These are phyloP conservation scores for Hypoxylon sp. DNA, from an alignment of 2,329 filamentous ascomycete species.

Conservation along the genomic window DNA sequence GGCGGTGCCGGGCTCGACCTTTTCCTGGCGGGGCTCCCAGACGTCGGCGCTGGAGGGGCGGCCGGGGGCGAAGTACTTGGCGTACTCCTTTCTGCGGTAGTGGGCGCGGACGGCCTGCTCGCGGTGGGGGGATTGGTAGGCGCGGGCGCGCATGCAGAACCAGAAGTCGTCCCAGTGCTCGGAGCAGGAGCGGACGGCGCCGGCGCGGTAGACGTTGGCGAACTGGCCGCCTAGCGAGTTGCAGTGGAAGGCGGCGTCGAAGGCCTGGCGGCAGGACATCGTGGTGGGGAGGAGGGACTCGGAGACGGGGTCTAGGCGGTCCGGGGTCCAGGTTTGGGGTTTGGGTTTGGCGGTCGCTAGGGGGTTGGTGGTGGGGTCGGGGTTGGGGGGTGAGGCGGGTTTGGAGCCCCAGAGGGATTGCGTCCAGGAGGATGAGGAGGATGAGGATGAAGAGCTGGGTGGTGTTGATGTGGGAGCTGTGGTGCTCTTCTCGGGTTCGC, in stretches of 20 bases:
- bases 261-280: slow-evolving; percentile 91
- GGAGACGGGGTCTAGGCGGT: slow-evolving; percentile 62
- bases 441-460: neutral
- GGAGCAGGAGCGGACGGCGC: slow-evolving; percentile 79
- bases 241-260: slow-evolving; percentile 95
- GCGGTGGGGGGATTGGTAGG: slow-evolving; percentile 69
- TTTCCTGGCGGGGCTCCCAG: slow-evolving; percentile 80
- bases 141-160: slow-evolving; percentile 93
- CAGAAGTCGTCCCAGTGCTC: slow-evolving; percentile 95
- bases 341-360: slow-evolving; percentile 20
- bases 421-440: slow-evolving; percentile 40
- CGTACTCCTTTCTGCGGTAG: slow-evolving; percentile 74
- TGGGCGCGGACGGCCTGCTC: slow-evolving; percentile 73
- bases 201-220: slow-evolving; percentile 90
- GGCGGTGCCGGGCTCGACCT: slow-evolving; percentile 62
- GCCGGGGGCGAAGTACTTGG: slow-evolving; percentile 73
- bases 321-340: slow-evolving; percentile 11
- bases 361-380: slow-evolving; percentile 33
- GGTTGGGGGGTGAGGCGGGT: slow-evolving; percentile 3
- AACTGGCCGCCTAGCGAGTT: slow-evolving; percentile 92
- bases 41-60: slow-evolving; percentile 86
- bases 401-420: slow-evolving; percentile 48
- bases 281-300: slow-evolving; percentile 80
- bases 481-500: slow-evolving; percentile 16
- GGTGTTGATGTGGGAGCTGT: neutral